These are phyloP conservation scores for Arxiozyma bovina DNA, from an alignment of 1,139 yeast genomes.

Conservation along the genomic window DNA sequence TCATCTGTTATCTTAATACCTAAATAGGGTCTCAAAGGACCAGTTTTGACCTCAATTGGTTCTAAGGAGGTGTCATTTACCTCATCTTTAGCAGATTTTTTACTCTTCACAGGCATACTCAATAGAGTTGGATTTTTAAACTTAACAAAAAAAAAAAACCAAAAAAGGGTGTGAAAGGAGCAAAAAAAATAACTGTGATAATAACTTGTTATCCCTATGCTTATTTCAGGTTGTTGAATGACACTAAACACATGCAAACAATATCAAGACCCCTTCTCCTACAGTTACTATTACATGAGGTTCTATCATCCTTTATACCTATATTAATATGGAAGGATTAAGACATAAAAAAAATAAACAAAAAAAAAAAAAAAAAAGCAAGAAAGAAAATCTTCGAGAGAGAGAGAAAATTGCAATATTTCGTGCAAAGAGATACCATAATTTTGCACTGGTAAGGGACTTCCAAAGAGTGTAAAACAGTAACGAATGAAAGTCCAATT, in stretches of 20 bases:
- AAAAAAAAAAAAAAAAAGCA: too few species aligned
- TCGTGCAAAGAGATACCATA: not conserved
- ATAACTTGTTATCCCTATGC: not conserved
- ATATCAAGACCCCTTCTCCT: not conserved
- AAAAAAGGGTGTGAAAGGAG: not conserved
- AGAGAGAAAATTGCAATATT: not conserved
- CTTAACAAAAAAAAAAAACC: too few species aligned
- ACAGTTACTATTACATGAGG: too few species aligned
- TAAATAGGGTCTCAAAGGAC: constrained; percentile 34
- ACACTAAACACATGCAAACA: not conserved
- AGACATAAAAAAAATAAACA: too few species aligned
- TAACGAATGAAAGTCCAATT: not conserved
- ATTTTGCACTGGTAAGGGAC: not conserved
- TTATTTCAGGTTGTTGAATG: too few species aligned
- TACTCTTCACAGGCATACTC: constrained; percentile 6
- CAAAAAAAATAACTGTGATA: not conserved
- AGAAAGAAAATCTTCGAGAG: not conserved
- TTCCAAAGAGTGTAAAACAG: not conserved
- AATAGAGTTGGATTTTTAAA: not conserved
- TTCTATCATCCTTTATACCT: too few species aligned
- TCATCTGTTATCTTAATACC: constrained; percentile 38
- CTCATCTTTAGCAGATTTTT: constrained; percentile 1
- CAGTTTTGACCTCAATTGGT: constrained; percentile 33
- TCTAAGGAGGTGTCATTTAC: constrained; percentile 20
- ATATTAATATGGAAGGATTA: too few species aligned